Conservation (phyloP, 2,329 filamentous ascomycete species). For the Albophoma yamanashiensis region DNA sequence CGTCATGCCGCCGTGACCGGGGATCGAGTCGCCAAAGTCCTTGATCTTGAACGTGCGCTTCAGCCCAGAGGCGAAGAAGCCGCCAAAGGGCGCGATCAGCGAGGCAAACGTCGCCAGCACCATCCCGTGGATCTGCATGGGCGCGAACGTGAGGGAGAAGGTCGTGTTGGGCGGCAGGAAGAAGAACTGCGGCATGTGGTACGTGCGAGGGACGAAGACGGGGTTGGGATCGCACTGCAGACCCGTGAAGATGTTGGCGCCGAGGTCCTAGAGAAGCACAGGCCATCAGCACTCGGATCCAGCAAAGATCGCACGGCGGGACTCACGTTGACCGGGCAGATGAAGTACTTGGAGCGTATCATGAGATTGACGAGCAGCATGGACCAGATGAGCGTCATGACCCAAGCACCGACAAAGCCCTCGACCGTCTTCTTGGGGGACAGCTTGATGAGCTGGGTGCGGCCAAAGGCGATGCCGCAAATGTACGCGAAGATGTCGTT, state of each 20-base stretch:
- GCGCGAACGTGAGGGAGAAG: slow-evolving; percentile 63
- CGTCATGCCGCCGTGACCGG: slow-evolving; percentile 94
- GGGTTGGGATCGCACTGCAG: slow-evolving; percentile 86
- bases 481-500: slow-evolving; percentile 99
- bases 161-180: slow-evolving; percentile 51
- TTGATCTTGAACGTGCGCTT: slow-evolving; percentile 99
- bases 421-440: slow-evolving; percentile 99
- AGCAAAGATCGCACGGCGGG: neutral
- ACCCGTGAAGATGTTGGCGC: slow-evolving; percentile 84
- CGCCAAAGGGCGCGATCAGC: slow-evolving; percentile 91
- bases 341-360: slow-evolving; percentile 91
- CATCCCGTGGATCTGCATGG: slow-evolving; percentile 89
- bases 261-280: slow-evolving; percentile 51
- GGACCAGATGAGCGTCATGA: slow-evolving; percentile 85
- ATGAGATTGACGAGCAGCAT: slow-evolving; percentile 73
- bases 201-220: slow-evolving; percentile 72
- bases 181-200: slow-evolving; percentile 61
- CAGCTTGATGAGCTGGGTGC: slow-evolving; percentile 93
- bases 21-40: slow-evolving; percentile 97
- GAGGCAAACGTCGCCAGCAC: slow-evolving; percentile 89
- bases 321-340: slow-evolving; percentile 81
- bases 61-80: slow-evolving; percentile 94
- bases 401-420: slow-evolving; percentile 91
- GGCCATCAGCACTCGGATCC: neutral
- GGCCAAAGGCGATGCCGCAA: slow-evolving; percentile 92